A percentile compares a stretch with the other conserved stretches of the same genome.
Evolutionary conservation across 106 monocot species (phyloP).

Genomic region (Acorus gramineus): DNA sequence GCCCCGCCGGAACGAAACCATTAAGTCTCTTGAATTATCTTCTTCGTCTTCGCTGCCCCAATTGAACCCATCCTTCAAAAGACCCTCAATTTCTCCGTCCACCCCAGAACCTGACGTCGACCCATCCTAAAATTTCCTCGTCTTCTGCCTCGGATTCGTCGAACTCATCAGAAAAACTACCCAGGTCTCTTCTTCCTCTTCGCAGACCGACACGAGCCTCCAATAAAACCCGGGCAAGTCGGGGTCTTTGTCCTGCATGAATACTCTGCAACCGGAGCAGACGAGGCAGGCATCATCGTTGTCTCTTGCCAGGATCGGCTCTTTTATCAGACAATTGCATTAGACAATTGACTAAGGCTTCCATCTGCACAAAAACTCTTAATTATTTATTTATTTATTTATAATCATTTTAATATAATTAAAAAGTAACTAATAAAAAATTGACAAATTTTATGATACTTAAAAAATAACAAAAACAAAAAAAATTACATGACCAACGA

Average conservation of each 20-base stretch:
- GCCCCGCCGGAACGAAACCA: constrained; percentile 66
- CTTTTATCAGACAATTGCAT: no score
- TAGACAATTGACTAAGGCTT: no score
- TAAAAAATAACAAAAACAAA: no score
- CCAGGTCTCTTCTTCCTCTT: neutral
- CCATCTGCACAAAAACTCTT: no score
- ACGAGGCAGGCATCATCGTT: constrained; percentile 37
- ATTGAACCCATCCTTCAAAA: constrained; percentile 24
- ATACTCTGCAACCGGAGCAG: constrained; percentile 88
- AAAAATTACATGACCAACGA: no score
- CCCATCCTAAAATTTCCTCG: constrained; percentile 19
- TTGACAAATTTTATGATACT: no score
- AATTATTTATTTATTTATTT: no score
- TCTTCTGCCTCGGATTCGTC: neutral
- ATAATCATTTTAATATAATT: no score
- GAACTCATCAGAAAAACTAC: constrained; percentile 1
- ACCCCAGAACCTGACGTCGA: constrained; percentile 22
- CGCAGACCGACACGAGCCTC: constrained; percentile 6
- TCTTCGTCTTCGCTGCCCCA: constrained; percentile 36
- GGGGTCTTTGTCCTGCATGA: constrained; percentile 79
- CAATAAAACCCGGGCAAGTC: constrained; percentile 74
- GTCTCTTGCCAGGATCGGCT: no score
- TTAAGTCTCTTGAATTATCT: constrained; percentile 51
- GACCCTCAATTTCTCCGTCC: constrained; percentile 13
- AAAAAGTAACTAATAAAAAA: no score